Evolutionary conservation across 352 stramenopile species (phyloP), one percentile per base, ranked within the genome.

Genomic region (Phytophthora europaea): DNA sequence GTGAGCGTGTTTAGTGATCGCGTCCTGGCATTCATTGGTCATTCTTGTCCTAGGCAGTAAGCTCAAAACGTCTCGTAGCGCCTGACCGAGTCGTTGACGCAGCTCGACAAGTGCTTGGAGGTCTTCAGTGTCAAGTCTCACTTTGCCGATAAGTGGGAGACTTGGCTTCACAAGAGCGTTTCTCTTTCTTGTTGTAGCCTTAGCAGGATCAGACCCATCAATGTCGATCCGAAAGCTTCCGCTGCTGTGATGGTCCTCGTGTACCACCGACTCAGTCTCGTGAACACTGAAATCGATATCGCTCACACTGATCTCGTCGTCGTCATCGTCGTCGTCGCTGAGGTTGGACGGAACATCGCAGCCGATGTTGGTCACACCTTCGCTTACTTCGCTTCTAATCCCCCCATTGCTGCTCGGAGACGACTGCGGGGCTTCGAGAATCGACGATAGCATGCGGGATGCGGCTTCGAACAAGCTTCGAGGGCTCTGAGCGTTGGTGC

Each of bases 341-440:
- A 53, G 47, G 47, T 53, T 53, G 47, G 47, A 53, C 20, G 47
- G 47, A 53, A 31, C n/a, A 28, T 53, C 20, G 20, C 47, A 28
- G 20, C 20, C n/a, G 47, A 53, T 53, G 9, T 53, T 20, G 8
- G 13, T 28, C 18, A 53, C 15, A 10, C 47, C 16, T 18, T 10
- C n/a, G n/a, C 15, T 7, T 26, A 18, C n/a, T 18, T 26, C 15
- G 47, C 9, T n/a, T 28, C 20, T 13, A 10, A 18, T n/a, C 40
- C 5, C 40, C 16, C 13, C 16, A 15, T 18, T 48, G 40, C 16
- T 13, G 13, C 13, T 48, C 40, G 16, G 20, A 13, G 38, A 47
- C 38, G 40, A 48, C 12, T n/a, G 12, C 6, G 2, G 40, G 10
- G 0, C 12, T 8, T 48, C 40, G 0, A 48, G 1, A n/a, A 31